Percentiles rank a stretch among this genome's conserved stretches.
Conservation (phyloP, 768 basidiomycete species). For the Cystofilobasidium bisporidii region DNA sequence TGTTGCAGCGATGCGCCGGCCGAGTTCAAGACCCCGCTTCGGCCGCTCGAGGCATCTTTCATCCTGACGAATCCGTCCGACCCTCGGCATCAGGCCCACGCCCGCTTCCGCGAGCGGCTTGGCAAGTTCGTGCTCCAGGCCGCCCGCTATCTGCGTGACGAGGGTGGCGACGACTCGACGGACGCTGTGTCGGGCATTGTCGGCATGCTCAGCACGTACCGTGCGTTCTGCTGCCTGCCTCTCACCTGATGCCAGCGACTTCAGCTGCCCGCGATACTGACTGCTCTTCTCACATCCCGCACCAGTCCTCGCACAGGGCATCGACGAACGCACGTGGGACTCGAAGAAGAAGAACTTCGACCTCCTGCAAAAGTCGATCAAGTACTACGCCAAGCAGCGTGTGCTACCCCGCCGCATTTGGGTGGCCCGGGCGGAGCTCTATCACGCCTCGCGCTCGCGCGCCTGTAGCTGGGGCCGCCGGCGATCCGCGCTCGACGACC, state of each 20-base stretch:
- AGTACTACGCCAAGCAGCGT: slow-evolving; percentile 18
- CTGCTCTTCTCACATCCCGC: too few relatives aligned
- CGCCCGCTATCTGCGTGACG: slow-evolving; percentile 56
- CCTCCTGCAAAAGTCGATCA: slow-evolving; percentile 16
- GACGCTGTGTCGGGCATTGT: slow-evolving; percentile 52
- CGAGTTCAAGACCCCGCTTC: slow-evolving; percentile 62
- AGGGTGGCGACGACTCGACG: slow-evolving; percentile 52
- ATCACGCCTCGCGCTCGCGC: slow-evolving; percentile 54
- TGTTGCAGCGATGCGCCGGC: slow-evolving; percentile 56
- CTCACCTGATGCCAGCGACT: too few relatives aligned
- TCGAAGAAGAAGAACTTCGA: slow-evolving; percentile 25
- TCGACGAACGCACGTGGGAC: slow-evolving; percentile 22
- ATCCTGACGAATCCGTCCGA: slow-evolving; percentile 59
- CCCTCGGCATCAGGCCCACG: slow-evolving; percentile 55
- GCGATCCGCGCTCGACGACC: slow-evolving; percentile 64
- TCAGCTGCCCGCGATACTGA: too few relatives aligned
- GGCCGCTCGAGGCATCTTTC: slow-evolving; percentile 57
- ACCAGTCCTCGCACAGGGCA: slow-evolving; percentile 21
- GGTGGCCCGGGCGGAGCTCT: slow-evolving; percentile 26
- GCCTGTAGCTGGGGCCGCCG: slow-evolving; percentile 66
- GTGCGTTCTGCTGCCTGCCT: slow-evolving; percentile 27
- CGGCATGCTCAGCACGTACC: slow-evolving; percentile 36
- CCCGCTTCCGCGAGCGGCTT: slow-evolving; percentile 52
- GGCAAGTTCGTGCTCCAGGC: slow-evolving; percentile 62
- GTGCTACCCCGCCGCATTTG: slow-evolving; percentile 26